phyloP scores from a whole-genome alignment of 2,329 filamentous ascomycete species.

The Chaetothyriales sp. region DNA sequence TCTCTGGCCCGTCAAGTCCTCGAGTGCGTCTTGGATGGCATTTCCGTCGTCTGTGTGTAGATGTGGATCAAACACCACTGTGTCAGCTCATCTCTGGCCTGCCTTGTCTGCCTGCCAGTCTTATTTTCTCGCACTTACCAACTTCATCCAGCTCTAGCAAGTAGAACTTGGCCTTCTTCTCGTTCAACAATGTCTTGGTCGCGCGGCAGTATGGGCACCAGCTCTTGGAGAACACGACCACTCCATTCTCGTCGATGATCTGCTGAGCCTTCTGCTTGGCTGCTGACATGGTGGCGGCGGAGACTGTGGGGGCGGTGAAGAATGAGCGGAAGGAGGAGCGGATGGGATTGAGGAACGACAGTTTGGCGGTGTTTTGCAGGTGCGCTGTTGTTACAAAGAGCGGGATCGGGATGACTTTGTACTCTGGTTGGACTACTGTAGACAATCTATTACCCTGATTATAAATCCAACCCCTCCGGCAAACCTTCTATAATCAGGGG shows the following conservation, averaged over 20 bases:
- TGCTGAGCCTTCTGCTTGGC: constrained; percentile 68
- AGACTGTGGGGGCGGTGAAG: constrained; percentile 36
- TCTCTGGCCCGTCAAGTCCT: constrained; percentile 64
- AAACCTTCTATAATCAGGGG: too few species aligned
- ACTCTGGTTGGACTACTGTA: not conserved
- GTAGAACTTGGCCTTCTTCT: constrained; percentile 56
- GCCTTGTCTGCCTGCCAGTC: not conserved
- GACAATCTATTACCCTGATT: too few species aligned
- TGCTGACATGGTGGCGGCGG: constrained; percentile 59
- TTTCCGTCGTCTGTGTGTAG: constrained; percentile 59
- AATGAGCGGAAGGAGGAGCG: constrained; percentile 48
- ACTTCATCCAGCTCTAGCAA: constrained; percentile 73
- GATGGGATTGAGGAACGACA: constrained; percentile 41
- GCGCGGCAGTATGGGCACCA: constrained; percentile 87
- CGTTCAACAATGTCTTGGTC: constrained; percentile 59
- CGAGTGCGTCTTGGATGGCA: constrained; percentile 69
- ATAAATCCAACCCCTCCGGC: too few species aligned
- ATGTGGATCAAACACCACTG: not conserved
- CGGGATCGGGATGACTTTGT: too few species aligned
- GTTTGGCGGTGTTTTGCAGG: constrained; percentile 5
- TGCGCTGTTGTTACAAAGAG: not conserved
- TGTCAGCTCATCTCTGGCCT: not conserved
- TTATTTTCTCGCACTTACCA: constrained; percentile 45
- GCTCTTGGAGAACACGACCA: constrained; percentile 92
- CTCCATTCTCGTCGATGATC: constrained; percentile 78